Evolutionary conservation across 2,329 filamentous ascomycete genomes (phyloP).

Genomic region (Hypoxylon sp.): DNA sequence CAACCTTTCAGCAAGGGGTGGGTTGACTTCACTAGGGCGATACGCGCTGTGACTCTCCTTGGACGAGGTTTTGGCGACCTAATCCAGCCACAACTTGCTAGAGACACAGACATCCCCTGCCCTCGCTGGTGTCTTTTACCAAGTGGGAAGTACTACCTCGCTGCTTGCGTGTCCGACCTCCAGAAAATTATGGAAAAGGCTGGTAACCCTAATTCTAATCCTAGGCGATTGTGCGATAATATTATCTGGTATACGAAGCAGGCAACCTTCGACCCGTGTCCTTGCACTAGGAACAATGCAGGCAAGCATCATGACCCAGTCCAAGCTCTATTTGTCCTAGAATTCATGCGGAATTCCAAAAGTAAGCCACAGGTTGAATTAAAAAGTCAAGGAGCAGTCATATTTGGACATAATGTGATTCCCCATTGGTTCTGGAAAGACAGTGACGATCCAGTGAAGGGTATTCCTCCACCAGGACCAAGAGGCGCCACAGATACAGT

Average conservation of each 20-base stretch:
- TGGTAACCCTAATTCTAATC: constrained; percentile 33
- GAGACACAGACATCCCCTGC: constrained; percentile 32
- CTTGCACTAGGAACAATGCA: constrained; percentile 4
- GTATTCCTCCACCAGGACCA: too few relatives aligned
- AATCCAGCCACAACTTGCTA: constrained; percentile 20
- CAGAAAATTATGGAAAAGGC: constrained; percentile 50
- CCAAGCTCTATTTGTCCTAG: too few relatives aligned
- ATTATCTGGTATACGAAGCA: constrained; percentile 36
- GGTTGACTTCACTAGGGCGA: constrained; percentile 53
- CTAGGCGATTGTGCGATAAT: constrained; percentile 24
- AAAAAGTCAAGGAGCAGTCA: constrained; percentile 18
- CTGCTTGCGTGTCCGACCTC: constrained; percentile 49
- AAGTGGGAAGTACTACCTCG: constrained; percentile 51
- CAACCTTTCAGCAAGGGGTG: constrained; percentile 49
- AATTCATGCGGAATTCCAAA: too few relatives aligned
- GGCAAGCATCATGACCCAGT: constrained; percentile 27
- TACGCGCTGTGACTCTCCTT: constrained; percentile 47
- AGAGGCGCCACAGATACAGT: too few relatives aligned
- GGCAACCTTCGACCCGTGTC: constrained; percentile 21
- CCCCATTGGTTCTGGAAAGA: constrained; percentile 21
- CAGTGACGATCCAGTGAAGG: too few relatives aligned
- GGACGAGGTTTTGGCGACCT: constrained; percentile 45
- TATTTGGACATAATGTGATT: constrained; percentile 24
- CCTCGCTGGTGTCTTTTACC: constrained; percentile 51
- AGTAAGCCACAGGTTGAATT: too few relatives aligned